Base-by-base conservation (phyloP, 2,329 filamentous ascomycete genomes). In the Neoscytalidium dimidiatum region DNA sequence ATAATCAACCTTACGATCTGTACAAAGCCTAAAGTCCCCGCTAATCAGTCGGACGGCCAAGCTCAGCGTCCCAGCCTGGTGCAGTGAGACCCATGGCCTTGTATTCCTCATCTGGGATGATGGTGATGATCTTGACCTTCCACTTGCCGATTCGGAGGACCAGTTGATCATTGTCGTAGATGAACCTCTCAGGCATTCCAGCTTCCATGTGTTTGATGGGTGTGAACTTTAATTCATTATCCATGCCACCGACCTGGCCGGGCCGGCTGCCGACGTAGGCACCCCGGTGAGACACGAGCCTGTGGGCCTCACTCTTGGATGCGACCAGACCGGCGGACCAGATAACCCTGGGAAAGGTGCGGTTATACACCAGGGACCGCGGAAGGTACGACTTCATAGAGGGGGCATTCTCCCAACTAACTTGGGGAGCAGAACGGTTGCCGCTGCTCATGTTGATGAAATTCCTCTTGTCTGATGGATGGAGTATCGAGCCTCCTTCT, bases 231-330 rank as follows among this genome's bases (percentile, higher is more conserved):
- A 92, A 82, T 17, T 80, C 84, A 0, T 80, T 76, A 35, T 74
- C 71, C 76, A 87, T 77, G 62, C 83, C 76, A 67, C 77, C 56
- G 77, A 78, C 19, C 80, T 21, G 79, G 17, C 56, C 38, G 1
- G 85, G 82, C 46, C 81, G 72, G 0, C 82, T 86, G 58, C 84
- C 87, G 64, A 92, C 82, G 70, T 90, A 90, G 2, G 85, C 84
- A 21, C 85, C 88, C 66, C 84, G 79, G 23, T 81, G 77, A 8
- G 75, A 68, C 28, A 88, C 83, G 29, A 90, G 77, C 8, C 87
- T 84, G 71, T 87, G 82, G 8, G 82, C 89, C 7, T 90, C 88
- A 56, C 79, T 82, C 62, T 78, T 77, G 66, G 86, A 89, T 7
- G 68, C 70, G 9, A 82, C 85, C 1, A 92, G 82, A 1, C 88